Evolutionary conservation across 2,329 filamentous ascomycete species (phyloP).

Genomic region (Knufia fluminis): DNA sequence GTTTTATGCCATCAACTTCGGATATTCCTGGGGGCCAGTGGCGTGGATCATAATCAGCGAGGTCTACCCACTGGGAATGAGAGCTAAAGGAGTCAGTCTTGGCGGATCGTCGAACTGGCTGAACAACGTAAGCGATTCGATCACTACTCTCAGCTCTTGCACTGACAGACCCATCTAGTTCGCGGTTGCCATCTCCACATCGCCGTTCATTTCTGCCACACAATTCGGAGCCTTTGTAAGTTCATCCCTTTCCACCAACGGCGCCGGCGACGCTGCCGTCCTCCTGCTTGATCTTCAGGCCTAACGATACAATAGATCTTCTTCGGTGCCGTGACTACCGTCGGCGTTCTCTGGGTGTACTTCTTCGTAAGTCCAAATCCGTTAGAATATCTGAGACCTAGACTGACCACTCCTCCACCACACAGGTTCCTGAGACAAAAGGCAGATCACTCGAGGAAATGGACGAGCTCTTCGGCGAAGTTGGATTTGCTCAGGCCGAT

Average conservation of each 20-base stretch:
- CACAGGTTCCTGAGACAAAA: slow-evolving; percentile 48
- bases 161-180: slow-evolving; percentile 40
- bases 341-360: slow-evolving; percentile 38
- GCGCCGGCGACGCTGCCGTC: no score
- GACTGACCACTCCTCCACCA: no score
- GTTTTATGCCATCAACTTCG: slow-evolving; percentile 66
- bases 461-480: slow-evolving; percentile 31
- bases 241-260: slow-evolving; percentile 58
- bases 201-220: no score
- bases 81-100: slow-evolving; percentile 36
- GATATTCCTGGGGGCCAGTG: slow-evolving; percentile 28
- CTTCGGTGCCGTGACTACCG: no score
- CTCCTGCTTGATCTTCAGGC: slow-evolving; percentile 41
- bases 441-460: slow-evolving; percentile 48
- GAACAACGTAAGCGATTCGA: slow-evolving; percentile 22
- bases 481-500: no score
- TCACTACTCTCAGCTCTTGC: slow-evolving; percentile 58
- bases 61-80: slow-evolving; percentile 31
- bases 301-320: no score
- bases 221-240: slow-evolving; percentile 14
- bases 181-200: slow-evolving; percentile 22
- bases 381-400: no score
- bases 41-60: slow-evolving; percentile 33
- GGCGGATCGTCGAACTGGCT: slow-evolving; percentile 55
- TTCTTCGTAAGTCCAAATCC: slow-evolving; percentile 24